Evolutionary conservation across 2,329 filamentous ascomycete genomes (phyloP).

Genomic region (Aspergillus calidoustus): DNA sequence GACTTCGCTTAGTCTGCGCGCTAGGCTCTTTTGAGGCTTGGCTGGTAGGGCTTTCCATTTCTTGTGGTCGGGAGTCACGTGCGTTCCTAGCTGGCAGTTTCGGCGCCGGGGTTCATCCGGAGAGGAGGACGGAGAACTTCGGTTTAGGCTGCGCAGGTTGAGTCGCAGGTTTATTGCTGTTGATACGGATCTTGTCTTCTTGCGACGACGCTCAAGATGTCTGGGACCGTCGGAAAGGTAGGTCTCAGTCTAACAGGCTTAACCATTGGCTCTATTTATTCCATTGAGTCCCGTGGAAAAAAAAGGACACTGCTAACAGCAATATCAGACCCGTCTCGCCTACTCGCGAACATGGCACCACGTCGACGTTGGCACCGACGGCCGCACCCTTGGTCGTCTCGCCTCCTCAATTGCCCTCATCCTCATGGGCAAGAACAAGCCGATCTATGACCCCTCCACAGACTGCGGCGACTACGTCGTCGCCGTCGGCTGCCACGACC

Average conservation of each 20-base stretch:
- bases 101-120: slow-evolving; percentile 2
- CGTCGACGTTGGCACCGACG: slow-evolving; percentile 71
- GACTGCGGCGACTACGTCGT: slow-evolving; percentile 99
- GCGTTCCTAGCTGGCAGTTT: slow-evolving; percentile 6
- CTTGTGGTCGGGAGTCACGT: slow-evolving; percentile 31
- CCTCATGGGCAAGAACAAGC: slow-evolving; percentile 99
- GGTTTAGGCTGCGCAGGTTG: slow-evolving; percentile 1
- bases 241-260: no score
- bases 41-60: slow-evolving; percentile 36
- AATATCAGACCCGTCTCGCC: slow-evolving; percentile 81
- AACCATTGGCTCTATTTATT: not conserved
- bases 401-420: slow-evolving; percentile 84
- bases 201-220: slow-evolving; percentile 37
- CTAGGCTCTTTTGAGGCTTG: slow-evolving; percentile 24
- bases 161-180: not conserved
- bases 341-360: slow-evolving; percentile 97
- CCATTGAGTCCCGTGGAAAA: slow-evolving; percentile 12
- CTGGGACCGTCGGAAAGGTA: slow-evolving; percentile 52
- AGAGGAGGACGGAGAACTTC: not conserved
- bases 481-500: slow-evolving; percentile 82
- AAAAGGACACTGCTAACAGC: not conserved
- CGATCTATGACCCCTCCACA: slow-evolving; percentile 93
- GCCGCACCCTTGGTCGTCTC: slow-evolving; percentile 84
- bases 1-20: slow-evolving; percentile 46
- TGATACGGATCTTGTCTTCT: not conserved